phyloP scores from a whole-genome alignment of 2,329 filamentous ascomycete genomes.

The Cercospora zeae-maydis region DNA sequence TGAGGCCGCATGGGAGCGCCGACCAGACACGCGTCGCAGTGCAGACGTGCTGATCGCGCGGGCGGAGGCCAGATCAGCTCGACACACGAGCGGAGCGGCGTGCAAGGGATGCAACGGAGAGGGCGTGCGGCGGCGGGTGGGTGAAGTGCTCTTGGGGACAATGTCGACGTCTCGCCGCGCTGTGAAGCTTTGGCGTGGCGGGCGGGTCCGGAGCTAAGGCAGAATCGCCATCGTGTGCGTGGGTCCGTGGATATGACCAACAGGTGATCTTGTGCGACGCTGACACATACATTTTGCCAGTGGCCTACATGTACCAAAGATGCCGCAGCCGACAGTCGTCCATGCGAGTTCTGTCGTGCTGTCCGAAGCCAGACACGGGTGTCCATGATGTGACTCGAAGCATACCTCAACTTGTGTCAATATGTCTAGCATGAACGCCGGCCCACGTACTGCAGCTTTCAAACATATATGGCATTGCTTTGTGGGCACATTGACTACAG shows the following conservation, averaged over 20 bases:
- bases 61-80: not conserved
- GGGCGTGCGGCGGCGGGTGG: not conserved
- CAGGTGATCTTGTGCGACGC: not conserved
- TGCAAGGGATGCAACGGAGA: not conserved
- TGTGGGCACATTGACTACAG: slow-evolving; percentile 5
- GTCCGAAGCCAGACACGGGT: too few species aligned
- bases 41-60: not conserved
- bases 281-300: not conserved
- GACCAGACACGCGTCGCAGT: not conserved
- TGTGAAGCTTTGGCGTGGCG: not conserved
- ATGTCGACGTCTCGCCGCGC: not conserved
- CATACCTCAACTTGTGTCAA: not conserved
- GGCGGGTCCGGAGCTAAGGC: not conserved
- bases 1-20: slow-evolving; percentile 1
- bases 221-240: not conserved
- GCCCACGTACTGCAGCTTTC: not conserved
- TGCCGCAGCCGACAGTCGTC: too few species aligned
- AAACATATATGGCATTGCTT: not conserved
- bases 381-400: too few species aligned
- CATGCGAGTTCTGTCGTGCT: too few species aligned
- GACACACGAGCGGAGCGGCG: not conserved
- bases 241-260: not conserved
- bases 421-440: not conserved
- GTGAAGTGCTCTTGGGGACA: not conserved
- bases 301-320: not conserved